phyloP scores from a whole-genome alignment of 1,284 basidiomycete species.

The Rhodotorula mucilaginosa region DNA sequence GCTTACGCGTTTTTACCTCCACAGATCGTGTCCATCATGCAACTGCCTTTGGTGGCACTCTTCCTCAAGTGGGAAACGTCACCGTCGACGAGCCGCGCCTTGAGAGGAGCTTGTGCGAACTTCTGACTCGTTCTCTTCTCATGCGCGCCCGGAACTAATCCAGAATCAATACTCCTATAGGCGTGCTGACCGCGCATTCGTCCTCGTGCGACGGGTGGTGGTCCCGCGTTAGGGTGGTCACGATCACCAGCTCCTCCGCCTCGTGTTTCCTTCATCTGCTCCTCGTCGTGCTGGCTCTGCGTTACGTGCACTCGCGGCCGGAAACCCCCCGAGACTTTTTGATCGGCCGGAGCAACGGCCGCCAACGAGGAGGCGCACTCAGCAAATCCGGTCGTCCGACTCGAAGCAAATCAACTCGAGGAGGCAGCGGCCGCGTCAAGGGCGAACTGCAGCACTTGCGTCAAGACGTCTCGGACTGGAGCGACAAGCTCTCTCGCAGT shows the following conservation, averaged over 20 bases:
- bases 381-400: no score
- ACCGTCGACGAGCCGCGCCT: neutral
- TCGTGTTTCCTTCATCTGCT: slow-evolving; percentile 5
- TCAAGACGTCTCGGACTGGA: no score
- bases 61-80: slow-evolving; percentile 24
- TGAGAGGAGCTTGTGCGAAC: slow-evolving; percentile 11
- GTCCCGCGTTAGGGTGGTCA: neutral
- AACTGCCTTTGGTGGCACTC: slow-evolving; percentile 16
- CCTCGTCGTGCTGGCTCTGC: slow-evolving; percentile 1
- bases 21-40: slow-evolving; percentile 22
- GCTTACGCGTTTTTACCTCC: neutral
- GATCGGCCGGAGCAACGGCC: neutral
- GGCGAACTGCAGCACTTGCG: no score
- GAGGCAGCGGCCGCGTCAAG: no score
- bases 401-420: neutral
- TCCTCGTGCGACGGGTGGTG: slow-evolving; percentile 8
- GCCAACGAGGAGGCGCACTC: neutral
- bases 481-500: no score
- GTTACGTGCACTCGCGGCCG: slow-evolving; percentile 6
- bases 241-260: neutral
- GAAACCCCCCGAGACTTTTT: neutral
- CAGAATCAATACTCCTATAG: neutral
- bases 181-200: neutral
- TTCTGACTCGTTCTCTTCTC: neutral
- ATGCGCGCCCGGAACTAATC: no score